Evolutionary conservation across 257 asterid species (phyloP).

Genomic region (Datura wrightii): DNA sequence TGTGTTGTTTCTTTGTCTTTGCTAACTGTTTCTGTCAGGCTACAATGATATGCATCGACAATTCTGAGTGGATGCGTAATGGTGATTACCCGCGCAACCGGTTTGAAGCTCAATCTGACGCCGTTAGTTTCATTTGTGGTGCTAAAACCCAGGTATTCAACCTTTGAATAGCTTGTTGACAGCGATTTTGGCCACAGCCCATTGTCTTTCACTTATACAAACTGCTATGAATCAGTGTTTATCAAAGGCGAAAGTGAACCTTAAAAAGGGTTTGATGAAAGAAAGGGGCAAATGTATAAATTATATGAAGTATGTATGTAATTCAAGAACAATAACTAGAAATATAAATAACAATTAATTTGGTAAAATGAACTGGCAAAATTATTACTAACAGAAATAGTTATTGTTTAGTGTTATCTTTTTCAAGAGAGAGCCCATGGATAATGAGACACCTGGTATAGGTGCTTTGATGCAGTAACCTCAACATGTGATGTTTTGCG

Average conservation of each 20-base stretch:
- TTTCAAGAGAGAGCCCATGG: not conserved
- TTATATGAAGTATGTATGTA: not conserved
- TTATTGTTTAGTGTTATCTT: not conserved
- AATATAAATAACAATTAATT: not conserved
- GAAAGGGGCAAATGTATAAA: not conserved
- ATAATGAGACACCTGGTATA: not conserved
- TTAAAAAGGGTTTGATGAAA: not conserved
- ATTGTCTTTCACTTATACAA: not conserved
- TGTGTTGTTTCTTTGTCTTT: not conserved
- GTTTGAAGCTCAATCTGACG: slow-evolving; percentile 88
- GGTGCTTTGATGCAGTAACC: not conserved
- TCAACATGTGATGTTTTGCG: not conserved
- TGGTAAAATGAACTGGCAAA: not conserved
- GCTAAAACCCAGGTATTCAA: slow-evolving; percentile 74
- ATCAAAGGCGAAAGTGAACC: not conserved
- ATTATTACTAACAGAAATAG: slow-evolving; percentile 1
- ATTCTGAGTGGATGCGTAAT: slow-evolving; percentile 99
- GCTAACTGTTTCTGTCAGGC: slow-evolving; percentile 48
- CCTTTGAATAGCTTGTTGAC: not conserved
- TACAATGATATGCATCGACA: slow-evolving; percentile 93
- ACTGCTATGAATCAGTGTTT: not conserved
- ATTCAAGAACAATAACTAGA: not conserved
- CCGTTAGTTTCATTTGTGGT: slow-evolving; percentile 87
- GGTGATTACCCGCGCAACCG: slow-evolving; percentile 89
- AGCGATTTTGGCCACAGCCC: not conserved